Percentiles rank a stretch among this genome's conserved stretches.
These are phyloP conservation scores for Mikania micrantha DNA, from an alignment of 129 eudicot genomes.

Conservation along the genomic window DNA sequence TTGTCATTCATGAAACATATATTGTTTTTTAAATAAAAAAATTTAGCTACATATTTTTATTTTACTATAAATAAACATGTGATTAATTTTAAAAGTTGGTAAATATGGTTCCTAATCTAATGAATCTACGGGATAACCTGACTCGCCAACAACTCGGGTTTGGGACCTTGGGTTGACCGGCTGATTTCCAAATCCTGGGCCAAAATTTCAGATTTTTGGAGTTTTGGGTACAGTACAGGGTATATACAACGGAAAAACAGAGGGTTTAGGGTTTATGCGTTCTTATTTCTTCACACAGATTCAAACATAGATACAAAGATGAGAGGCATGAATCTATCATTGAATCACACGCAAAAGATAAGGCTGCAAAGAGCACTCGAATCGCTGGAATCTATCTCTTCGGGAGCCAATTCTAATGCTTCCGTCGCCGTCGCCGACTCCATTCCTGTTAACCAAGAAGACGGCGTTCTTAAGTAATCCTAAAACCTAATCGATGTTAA, in stretches of 20 bases:
- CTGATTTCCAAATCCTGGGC: too few relatives aligned
- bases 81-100: too few relatives aligned
- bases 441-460: constrained; percentile 77
- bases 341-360: constrained; percentile 74
- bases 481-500: neutral
- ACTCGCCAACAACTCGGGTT: neutral
- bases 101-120: too few relatives aligned
- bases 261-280: constrained; percentile 21
- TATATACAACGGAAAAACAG: neutral
- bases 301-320: constrained; percentile 21
- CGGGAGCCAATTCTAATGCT: constrained; percentile 55
- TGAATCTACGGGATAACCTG: too few relatives aligned
- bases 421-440: constrained; percentile 80
- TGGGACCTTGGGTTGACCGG: too few relatives aligned
- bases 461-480: constrained; percentile 76
- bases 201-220: too few relatives aligned
- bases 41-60: too few relatives aligned
- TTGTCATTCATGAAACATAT: too few relatives aligned
- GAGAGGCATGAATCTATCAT: constrained; percentile 58
- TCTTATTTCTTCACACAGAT: neutral
- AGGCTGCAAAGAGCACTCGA: constrained; percentile 66
- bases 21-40: too few relatives aligned
- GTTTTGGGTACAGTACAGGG: too few relatives aligned
- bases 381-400: constrained; percentile 46
- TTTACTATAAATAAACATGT: too few relatives aligned